Base-by-base conservation (phyloP, 2,329 filamentous ascomycete genomes). In the Endothia cerciana region DNA sequence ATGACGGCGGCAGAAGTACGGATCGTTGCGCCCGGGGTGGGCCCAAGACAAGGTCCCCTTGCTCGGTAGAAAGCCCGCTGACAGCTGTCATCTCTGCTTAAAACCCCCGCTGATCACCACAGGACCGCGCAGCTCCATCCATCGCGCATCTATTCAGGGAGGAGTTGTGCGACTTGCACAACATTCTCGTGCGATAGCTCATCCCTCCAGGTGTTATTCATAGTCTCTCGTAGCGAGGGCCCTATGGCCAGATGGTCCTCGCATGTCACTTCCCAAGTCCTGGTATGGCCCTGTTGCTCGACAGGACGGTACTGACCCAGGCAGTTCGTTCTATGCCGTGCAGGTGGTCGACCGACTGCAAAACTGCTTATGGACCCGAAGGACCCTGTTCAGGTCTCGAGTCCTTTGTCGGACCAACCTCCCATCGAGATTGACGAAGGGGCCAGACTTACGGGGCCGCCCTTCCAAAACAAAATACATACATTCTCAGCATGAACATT, bases 51-150 rank as follows among this genome's bases (percentile, higher is more conserved):
- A 40, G 63, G 25, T 11, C 56, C 55, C 66, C 60, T 57, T 60
- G 63, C 47, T 53, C 63, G 63, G 64, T 30, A 63, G 47, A 41
- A 36, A 45, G 57, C 60, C 61, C 43, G 19, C 66, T 68, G 66
- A 68, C 66, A 68, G 66, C 63, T 68, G 66, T 68, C 66, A 68
- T 57, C 55, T 30, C 38, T 40, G 28, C 40, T 25, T 53, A 22
- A 43, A 57, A 25, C 66, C 63, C 60, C 49, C 53, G 43, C 53
- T 59, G 38, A 43, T 40, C 28, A 25, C 38, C 22, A 28, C 56
- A 41, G 36, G 33, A 5, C 36, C 22, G 22, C 45, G 36, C 38
- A 30, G 47, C 60, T 55, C 25, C 15, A 36, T 17, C 10, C 58
- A 41, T 22, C 25, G 36, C n/a, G 19, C 25, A 45, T 41, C 33